Evolutionary conservation across 2,329 filamentous ascomycete species (phyloP).

Genomic region (Plenodomus tracheiphilus): DNA sequence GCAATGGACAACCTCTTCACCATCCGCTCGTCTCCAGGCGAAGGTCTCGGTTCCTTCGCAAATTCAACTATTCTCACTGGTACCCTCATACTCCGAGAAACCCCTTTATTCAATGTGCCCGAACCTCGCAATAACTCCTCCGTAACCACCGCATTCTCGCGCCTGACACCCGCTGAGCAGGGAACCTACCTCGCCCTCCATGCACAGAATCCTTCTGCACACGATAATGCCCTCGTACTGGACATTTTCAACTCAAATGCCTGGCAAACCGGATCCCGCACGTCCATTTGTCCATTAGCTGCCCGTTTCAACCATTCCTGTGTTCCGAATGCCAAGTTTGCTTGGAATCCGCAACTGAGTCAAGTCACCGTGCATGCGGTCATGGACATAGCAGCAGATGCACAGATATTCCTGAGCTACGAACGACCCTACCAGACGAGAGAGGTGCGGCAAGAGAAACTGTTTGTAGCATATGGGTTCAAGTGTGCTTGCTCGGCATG

Average conservation of each 20-base stretch:
- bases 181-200: conserved; percentile 17
- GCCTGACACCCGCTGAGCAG: conserved; percentile 8
- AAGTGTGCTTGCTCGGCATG: conserved; percentile 34
- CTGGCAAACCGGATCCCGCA: conserved; percentile 19
- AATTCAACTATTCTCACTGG: conserved; percentile 30
- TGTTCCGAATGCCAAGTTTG: conserved; percentile 37
- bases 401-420: conserved; percentile 39
- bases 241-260: conserved; percentile 29
- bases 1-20: conserved; percentile 14
- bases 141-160: conserved; percentile 15
- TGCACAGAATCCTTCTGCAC: conserved; percentile 3
- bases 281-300: conserved; percentile 32
- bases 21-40: conserved; percentile 29
- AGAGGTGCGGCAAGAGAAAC: conserved; percentile 18
- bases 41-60: conserved; percentile 46
- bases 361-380: conserved; percentile 31
- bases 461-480: conserved; percentile 25
- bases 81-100: conserved; percentile 43
- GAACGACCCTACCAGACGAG: conserved; percentile 23
- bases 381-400: conserved; percentile 27
- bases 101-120: conserved; percentile 37
- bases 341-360: conserved; percentile 21
- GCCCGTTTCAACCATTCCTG: conserved; percentile 44
- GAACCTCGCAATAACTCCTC: conserved; percentile 25
- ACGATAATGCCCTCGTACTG: conserved; percentile 13